These are phyloP conservation scores for Puccinellia tenuiflora DNA, from an alignment of 176 grass and related monocot genomes.

Conservation along the genomic window DNA sequence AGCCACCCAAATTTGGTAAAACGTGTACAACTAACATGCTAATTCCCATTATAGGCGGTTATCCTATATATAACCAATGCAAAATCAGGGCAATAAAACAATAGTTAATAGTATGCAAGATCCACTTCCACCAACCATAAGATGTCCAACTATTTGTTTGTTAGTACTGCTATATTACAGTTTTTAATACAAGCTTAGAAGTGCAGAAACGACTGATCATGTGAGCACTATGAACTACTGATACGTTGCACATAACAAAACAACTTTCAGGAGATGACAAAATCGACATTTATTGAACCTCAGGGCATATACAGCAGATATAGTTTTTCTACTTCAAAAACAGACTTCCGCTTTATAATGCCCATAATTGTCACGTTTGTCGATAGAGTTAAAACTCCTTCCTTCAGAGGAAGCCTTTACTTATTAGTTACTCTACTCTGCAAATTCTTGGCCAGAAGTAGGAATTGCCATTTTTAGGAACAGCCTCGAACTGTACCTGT, in stretches of 20 bases:
- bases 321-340: neutral
- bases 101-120: neutral
- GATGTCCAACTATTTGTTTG: conserved; percentile 3
- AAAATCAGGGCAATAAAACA: neutral
- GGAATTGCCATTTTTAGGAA: neutral
- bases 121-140: neutral
- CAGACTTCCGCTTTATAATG: neutral
- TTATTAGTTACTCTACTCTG: neutral
- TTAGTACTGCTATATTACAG: neutral
- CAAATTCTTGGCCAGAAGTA: neutral
- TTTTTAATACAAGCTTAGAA: neutral
- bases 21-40: neutral
- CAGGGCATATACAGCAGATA: neutral
- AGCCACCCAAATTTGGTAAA: neutral
- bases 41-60: neutral
- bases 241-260: neutral
- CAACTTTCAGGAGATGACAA: neutral
- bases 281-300: neutral
- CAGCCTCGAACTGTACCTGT: conserved; percentile 47
- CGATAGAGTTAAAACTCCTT: neutral
- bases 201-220: neutral
- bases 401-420: neutral
- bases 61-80: neutral
- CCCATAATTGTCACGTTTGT: neutral
- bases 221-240: neutral